Evolutionary conservation across 2,329 filamentous ascomycete genomes (phyloP).

Genomic region (Trichoderma pleuroti): DNA sequence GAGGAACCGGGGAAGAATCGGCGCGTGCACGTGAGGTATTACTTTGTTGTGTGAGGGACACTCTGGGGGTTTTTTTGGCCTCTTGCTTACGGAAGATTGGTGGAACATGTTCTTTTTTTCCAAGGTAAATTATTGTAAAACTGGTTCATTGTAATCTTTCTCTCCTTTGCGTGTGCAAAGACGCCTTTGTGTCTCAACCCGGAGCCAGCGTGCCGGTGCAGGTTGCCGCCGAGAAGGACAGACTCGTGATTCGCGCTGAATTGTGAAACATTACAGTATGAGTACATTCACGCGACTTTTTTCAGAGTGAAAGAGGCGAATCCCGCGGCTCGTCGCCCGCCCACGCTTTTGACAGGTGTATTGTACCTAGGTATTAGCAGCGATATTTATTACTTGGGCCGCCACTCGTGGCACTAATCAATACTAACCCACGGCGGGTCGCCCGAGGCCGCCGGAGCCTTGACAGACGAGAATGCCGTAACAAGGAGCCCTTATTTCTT

Average conservation of each 20-base stretch:
- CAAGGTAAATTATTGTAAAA: background rate
- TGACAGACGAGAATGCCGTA: constrained; percentile 15
- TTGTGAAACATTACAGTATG: background rate
- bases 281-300: background rate
- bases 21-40: constrained; percentile 9
- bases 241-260: background rate
- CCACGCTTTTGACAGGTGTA: background rate
- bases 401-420: background rate
- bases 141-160: background rate
- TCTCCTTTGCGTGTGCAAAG: background rate
- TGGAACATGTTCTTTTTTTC: background rate
- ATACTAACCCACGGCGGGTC: background rate
- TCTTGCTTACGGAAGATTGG: background rate
- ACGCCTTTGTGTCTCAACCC: background rate
- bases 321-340: constrained; percentile 1
- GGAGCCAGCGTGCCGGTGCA: background rate
- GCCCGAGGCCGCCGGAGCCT: constrained; percentile 7
- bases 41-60: background rate
- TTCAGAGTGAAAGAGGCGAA: background rate
- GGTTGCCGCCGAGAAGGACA: background rate
- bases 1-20: background rate
- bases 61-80: background rate
- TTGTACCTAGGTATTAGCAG: too few species aligned
- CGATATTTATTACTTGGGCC: background rate
- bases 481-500: background rate